Evolutionary conservation across 306 rosid genomes (phyloP).

Genomic region (Pterocarpus macrocarpus): DNA sequence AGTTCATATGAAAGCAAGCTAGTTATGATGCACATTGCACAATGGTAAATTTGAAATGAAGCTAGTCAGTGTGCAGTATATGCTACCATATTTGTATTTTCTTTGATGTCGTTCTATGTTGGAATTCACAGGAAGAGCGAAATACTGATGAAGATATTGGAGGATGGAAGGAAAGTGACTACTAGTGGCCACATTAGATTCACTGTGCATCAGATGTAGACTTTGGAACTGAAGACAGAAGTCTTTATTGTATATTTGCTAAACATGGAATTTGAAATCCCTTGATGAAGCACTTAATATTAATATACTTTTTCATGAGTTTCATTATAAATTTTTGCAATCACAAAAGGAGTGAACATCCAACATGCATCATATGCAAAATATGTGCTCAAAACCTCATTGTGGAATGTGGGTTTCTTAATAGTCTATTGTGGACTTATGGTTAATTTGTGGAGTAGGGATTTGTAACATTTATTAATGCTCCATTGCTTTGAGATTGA

Average conservation of each 20-base stretch:
- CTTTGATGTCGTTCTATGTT: slow-evolving; percentile 41
- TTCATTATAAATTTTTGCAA: slow-evolving; percentile 27
- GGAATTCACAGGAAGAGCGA: slow-evolving; percentile 59
- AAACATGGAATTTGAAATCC: slow-evolving; percentile 30
- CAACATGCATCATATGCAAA: too few species aligned
- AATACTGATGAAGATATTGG: slow-evolving; percentile 54
- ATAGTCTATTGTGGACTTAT: too few species aligned
- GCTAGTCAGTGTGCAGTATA: neutral
- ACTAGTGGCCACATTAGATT: slow-evolving; percentile 7
- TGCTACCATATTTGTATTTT: slow-evolving; percentile 18
- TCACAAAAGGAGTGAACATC: neutral
- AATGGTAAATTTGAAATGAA: slow-evolving; percentile 32
- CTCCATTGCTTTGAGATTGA: too few species aligned
- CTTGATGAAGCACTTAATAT: slow-evolving; percentile 32
- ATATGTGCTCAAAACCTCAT: too few species aligned
- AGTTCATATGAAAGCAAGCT: slow-evolving; percentile 31
- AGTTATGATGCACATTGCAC: neutral
- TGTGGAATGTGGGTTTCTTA: too few species aligned
- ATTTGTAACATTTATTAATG: too few species aligned
- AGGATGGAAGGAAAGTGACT: slow-evolving; percentile 77
- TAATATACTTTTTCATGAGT: slow-evolving; percentile 24
- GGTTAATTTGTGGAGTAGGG: too few species aligned
- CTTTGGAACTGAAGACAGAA: slow-evolving; percentile 27
- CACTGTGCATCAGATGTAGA: slow-evolving; percentile 37
- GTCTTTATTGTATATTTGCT: slow-evolving; percentile 20